These are phyloP conservation scores for Neospermospora avenae DNA, from an alignment of 2,329 filamentous ascomycete genomes.

Conservation along the genomic window DNA sequence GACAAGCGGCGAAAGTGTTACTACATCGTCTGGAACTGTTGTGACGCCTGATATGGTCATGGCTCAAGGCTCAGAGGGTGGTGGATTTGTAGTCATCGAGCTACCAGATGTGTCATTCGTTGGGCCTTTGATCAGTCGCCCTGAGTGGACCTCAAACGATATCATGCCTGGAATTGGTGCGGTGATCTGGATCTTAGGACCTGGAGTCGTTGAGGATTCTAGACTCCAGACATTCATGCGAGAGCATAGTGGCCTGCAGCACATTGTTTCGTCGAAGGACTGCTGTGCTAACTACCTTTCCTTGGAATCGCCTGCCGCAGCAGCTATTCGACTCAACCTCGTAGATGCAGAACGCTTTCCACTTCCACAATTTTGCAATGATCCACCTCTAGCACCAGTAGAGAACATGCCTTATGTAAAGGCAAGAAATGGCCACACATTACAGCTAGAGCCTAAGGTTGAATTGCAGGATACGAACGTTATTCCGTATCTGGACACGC, in stretches of 20 bases:
- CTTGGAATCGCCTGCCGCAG: constrained; percentile 62
- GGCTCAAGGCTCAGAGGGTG: constrained; percentile 61
- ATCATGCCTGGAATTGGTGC: constrained; percentile 65
- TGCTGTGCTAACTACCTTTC: constrained; percentile 72
- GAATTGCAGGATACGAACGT: constrained; percentile 43
- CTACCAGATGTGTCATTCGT: constrained; percentile 70
- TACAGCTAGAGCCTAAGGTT: constrained; percentile 31
- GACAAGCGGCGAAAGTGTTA: constrained; percentile 59
- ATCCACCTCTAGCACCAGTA: constrained; percentile 7
- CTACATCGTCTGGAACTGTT: constrained; percentile 59
- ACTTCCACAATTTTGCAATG: constrained; percentile 62
- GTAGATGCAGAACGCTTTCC: constrained; percentile 74
- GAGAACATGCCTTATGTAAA: constrained; percentile 18
- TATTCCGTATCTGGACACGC: constrained; percentile 48
- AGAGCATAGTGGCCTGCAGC: constrained; percentile 57
- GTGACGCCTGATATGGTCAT: constrained; percentile 89
- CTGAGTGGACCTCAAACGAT: constrained; percentile 65
- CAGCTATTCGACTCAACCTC: constrained; percentile 65
- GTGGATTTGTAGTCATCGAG: constrained; percentile 76
- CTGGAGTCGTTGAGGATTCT: constrained; percentile 59
- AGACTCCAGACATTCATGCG: constrained; percentile 68
- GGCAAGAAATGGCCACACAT: constrained; percentile 25
- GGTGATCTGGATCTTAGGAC: constrained; percentile 80
- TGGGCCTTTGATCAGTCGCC: constrained; percentile 61
- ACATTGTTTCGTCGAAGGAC: constrained; percentile 75